Conservation (phyloP, 352 stramenopile species). For the Pythium brachiatum region DNA sequence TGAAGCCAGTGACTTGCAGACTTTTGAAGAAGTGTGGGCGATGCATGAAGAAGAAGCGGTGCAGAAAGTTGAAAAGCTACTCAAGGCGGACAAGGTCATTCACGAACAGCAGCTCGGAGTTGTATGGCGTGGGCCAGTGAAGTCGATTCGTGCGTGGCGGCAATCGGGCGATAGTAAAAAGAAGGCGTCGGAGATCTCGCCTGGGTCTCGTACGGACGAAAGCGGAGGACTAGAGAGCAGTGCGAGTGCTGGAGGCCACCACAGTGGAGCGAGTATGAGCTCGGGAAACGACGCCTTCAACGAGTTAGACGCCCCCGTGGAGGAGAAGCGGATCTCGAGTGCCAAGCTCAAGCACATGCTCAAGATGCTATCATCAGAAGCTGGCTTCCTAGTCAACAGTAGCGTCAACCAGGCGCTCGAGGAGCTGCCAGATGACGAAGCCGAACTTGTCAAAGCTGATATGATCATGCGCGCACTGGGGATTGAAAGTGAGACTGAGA, state of each 20-base stretch:
- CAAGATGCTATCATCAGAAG: conserved; percentile 79
- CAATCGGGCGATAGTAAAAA: conserved; percentile 34
- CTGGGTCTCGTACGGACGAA: conserved; percentile 6
- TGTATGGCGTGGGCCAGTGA: conserved; percentile 57
- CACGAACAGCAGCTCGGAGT: conserved; percentile 91
- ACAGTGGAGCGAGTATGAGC: conserved; percentile 13
- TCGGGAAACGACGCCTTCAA: conserved; percentile 45
- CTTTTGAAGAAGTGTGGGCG: conserved; percentile 88
- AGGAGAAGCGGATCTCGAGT: conserved; percentile 67
- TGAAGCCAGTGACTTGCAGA: conserved; percentile 83
- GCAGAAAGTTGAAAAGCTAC: conserved; percentile 80
- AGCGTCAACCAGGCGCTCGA: conserved; percentile 81
- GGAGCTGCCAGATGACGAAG: conserved; percentile 64
- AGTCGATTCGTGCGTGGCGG: conserved; percentile 54
- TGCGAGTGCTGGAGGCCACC: conserved; percentile 3
- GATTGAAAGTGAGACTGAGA: conserved; percentile 83
- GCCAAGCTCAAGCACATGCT: conserved; percentile 89
- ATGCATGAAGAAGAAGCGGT: conserved; percentile 91
- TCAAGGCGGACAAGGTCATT: conserved; percentile 88
- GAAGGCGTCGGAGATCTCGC: conserved; percentile 11
- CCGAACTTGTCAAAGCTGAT: conserved; percentile 83
- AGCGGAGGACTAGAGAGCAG: conserved; percentile 5
- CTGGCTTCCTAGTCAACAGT: conserved; percentile 85
- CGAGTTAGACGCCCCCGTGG: conserved; percentile 39
- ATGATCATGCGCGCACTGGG: conserved; percentile 86